A percentile compares a stretch with the other conserved stretches of the same genome.
These are phyloP conservation scores for Hanseniaspora uvarum DNA, from an alignment of 1,139 yeast genomes.

Conservation along the genomic window DNA sequence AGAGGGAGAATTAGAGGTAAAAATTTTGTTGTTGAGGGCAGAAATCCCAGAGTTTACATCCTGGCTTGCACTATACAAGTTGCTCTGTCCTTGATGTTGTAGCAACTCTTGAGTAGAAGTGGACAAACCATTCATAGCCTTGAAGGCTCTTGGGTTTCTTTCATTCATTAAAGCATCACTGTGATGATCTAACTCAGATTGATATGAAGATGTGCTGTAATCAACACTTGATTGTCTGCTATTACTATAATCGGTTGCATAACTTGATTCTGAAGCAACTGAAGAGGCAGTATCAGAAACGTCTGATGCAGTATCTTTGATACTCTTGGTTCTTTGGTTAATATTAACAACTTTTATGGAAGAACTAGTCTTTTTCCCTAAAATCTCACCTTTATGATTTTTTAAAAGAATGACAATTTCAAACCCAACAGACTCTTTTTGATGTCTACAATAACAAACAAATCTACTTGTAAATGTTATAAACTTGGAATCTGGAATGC, in stretches of 20 bases:
- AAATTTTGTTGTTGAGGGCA: background rate
- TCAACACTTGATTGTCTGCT: slow-evolving; percentile 19
- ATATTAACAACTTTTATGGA: slow-evolving; percentile 90
- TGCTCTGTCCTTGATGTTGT: slow-evolving; percentile 15
- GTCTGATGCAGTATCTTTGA: slow-evolving; percentile 14
- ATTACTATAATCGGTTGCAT: slow-evolving; percentile 22
- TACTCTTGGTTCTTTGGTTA: slow-evolving; percentile 21
- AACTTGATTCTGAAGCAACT: slow-evolving; percentile 20
- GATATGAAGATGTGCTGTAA: slow-evolving; percentile 8
- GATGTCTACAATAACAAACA: slow-evolving; percentile 93
- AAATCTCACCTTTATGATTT: slow-evolving; percentile 47
- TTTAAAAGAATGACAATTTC: slow-evolving; percentile 57
- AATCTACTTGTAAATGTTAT: slow-evolving; percentile 75
- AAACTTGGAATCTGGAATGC: slow-evolving; percentile 32
- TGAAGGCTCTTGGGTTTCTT: background rate
- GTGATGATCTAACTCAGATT: slow-evolving; percentile 11
- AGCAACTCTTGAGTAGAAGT: slow-evolving; percentile 17
- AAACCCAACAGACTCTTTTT: slow-evolving; percentile 74
- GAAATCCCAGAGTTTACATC: background rate
- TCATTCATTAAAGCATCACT: slow-evolving; percentile 7
- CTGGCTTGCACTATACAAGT: background rate
- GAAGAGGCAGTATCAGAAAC: slow-evolving; percentile 21
- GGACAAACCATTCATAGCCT: background rate
- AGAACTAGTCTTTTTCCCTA: slow-evolving; percentile 63
- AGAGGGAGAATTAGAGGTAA: slow-evolving; percentile 4